Conservation (phyloP, 2,329 filamentous ascomycete species). For the Calonectria pseudoreteaudii region DNA sequence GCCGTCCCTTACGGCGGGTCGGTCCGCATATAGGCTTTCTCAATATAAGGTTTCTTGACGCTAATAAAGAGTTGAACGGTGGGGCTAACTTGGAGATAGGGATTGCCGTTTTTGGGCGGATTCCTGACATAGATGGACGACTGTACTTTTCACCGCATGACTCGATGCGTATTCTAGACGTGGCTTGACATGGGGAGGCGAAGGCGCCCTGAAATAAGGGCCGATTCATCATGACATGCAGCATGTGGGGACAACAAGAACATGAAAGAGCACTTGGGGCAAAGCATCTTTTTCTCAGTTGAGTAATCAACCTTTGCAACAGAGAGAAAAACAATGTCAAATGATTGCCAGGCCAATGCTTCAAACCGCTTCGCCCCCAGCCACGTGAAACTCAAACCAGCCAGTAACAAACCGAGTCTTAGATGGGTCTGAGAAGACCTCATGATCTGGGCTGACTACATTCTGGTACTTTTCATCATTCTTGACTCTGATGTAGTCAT, state of each 20-base stretch:
- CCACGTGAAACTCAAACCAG: constrained; percentile 37
- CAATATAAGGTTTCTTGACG: not conserved
- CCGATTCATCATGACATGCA: not conserved
- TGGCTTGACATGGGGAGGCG: not conserved
- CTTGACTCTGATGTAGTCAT: constrained; percentile 32
- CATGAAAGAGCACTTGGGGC: not conserved
- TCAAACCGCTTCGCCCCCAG: constrained; percentile 29
- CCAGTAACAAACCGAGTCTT: constrained; percentile 37
- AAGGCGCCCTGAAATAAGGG: not conserved
- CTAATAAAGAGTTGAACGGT: no score
- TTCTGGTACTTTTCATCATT: constrained; percentile 30
- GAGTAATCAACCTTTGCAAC: not conserved
- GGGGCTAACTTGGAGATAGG: constrained; percentile 3
- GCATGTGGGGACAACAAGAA: not conserved
- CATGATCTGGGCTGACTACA: constrained; percentile 33
- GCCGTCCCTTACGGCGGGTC: not conserved
- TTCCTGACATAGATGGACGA: not conserved
- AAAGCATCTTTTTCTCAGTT: not conserved
- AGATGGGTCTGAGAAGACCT: constrained; percentile 27
- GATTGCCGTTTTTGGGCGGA: not conserved
- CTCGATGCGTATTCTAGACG: not conserved
- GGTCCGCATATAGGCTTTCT: constrained; percentile 1
- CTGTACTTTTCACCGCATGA: not conserved
- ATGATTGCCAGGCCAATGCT: not conserved
- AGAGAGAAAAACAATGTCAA: not conserved